Evolutionary conservation across 192 early-diverging fungal species (phyloP).

Genomic region (Martensiomyces pterosporus): DNA sequence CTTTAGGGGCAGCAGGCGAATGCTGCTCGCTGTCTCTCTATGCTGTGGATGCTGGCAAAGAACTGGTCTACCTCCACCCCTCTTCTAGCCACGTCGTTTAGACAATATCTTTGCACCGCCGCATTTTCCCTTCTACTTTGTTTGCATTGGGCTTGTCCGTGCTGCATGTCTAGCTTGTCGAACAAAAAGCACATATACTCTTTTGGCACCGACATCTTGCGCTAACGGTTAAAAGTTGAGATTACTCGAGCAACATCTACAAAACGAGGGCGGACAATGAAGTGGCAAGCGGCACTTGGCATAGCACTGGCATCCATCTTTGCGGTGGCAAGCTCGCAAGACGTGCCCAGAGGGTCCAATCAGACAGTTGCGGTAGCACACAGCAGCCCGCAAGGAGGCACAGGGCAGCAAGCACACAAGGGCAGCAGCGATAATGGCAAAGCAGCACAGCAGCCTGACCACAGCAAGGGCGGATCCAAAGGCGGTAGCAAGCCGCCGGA

Average conservation of each 20-base stretch:
- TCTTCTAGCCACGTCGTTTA: no score
- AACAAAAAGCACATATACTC: no score
- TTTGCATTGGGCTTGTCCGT: no score
- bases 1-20: no score
- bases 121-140: no score
- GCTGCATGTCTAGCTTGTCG: no score
- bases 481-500: no score
- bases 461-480: slow-evolving; percentile 1
- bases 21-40: no score
- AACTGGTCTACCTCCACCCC: no score
- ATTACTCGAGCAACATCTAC: neutral
- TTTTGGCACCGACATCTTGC: no score
- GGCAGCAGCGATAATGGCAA: slow-evolving; percentile 2
- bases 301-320: slow-evolving; percentile 9
- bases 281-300: slow-evolving; percentile 17
- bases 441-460: slow-evolving; percentile 2
- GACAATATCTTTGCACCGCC: no score
- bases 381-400: slow-evolving; percentile 2
- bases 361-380: slow-evolving; percentile 6
- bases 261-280: slow-evolving; percentile 12
- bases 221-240: neutral
- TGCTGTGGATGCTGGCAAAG: no score
- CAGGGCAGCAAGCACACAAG: slow-evolving; percentile 5
- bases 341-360: slow-evolving; percentile 4
- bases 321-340: slow-evolving; percentile 1